These are phyloP conservation scores for Colletotrichum siamense DNA, from an alignment of 2,329 filamentous ascomycete species.

Conservation along the genomic window DNA sequence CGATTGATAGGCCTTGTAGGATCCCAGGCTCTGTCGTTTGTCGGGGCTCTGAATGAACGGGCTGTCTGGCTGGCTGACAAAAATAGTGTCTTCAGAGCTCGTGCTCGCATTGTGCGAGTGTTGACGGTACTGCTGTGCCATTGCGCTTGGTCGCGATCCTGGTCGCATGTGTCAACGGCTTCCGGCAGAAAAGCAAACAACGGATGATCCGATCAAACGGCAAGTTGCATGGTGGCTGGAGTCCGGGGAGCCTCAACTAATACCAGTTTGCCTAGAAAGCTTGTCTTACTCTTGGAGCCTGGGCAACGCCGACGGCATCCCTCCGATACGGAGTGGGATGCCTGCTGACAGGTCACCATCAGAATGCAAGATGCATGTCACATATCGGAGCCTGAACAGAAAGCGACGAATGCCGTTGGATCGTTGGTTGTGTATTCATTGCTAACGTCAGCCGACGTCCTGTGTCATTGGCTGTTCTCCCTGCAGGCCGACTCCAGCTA, in stretches of 20 bases:
- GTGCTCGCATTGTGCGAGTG: constrained; percentile 16
- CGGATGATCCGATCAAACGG: background rate
- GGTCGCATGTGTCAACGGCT: background rate
- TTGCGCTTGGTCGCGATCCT: background rate
- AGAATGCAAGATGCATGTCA: background rate
- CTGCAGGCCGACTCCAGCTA: background rate
- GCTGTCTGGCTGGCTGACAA: background rate
- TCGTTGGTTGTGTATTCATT: background rate
- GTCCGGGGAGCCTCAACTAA: constrained; percentile 1
- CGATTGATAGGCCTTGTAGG: constrained; percentile 5
- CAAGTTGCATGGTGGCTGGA: background rate
- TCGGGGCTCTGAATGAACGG: background rate
- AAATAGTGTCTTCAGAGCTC: constrained; percentile 8
- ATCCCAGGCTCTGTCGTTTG: background rate
- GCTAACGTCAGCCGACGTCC: constrained; percentile 1
- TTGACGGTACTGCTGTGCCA: constrained; percentile 10
- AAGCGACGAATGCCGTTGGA: background rate
- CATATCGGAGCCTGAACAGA: background rate
- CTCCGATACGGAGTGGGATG: background rate
- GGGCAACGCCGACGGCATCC: background rate
- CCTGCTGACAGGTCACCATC: background rate
- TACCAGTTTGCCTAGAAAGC: background rate
- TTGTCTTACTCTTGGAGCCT: background rate
- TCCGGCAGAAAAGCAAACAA: background rate
- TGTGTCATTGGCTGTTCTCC: background rate